A percentile compares a stretch with the other conserved stretches of the same genome.
Conservation (phyloP, 164 flowering plant genomes). For the Magnolia sinica region DNA sequence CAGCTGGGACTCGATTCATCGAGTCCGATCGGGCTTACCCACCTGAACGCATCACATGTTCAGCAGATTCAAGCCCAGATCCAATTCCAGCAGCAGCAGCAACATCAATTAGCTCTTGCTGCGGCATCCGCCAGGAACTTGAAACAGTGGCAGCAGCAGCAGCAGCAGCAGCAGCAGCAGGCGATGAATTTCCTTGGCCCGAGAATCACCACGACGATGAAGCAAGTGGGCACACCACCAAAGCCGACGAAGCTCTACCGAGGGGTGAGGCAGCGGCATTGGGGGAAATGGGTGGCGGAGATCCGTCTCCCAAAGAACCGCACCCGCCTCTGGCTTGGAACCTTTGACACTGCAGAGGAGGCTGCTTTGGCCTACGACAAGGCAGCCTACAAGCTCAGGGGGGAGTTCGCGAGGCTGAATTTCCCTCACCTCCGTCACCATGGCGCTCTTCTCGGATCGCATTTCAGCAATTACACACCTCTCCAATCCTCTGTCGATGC, state of each 20-base stretch:
- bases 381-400: slow-evolving; percentile 87
- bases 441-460: slow-evolving; percentile 34
- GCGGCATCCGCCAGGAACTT: not conserved
- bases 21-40: slow-evolving; percentile 46
- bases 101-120: slow-evolving; percentile 11
- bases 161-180: slow-evolving; percentile 17
- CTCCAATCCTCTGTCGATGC: slow-evolving; percentile 83
- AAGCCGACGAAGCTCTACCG: slow-evolving; percentile 86
- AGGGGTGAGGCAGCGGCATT: slow-evolving; percentile 89
- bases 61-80: slow-evolving; percentile 51
- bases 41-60: slow-evolving; percentile 49
- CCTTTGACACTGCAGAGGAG: slow-evolving; percentile 89
- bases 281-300: slow-evolving; percentile 99
- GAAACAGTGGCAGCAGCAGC: slow-evolving; percentile 7
- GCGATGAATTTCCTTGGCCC: slow-evolving; percentile 42
- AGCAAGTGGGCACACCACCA: slow-evolving; percentile 46
- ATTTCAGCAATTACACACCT: slow-evolving; percentile 48
- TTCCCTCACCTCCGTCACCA: slow-evolving; percentile 73
- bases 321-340: slow-evolving; percentile 91
- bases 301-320: slow-evolving; percentile 82
- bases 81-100: slow-evolving; percentile 22
- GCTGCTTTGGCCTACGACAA: slow-evolving; percentile 90
- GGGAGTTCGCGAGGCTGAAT: slow-evolving; percentile 79
- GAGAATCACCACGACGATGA: slow-evolving; percentile 54
- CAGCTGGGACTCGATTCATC: slow-evolving; percentile 27